A percentile compares a stretch with the other conserved stretches of the same genome.
These are phyloP conservation scores for Torulaspora pretoriensis DNA, from an alignment of 1,139 yeast genomes.

Conservation along the genomic window DNA sequence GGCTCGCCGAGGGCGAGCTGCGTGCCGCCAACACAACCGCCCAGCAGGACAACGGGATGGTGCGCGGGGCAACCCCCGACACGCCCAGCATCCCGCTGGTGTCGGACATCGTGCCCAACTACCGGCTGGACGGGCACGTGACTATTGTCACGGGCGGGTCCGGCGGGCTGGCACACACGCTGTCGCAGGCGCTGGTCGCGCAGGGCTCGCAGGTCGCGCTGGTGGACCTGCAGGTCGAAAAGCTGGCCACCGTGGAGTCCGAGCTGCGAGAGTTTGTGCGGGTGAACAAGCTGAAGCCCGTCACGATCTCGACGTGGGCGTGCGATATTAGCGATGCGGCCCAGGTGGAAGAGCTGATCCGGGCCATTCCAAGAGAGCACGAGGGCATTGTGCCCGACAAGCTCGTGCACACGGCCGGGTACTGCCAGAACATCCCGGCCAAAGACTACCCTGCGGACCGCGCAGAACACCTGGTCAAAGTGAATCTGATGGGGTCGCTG, in stretches of 20 bases:
- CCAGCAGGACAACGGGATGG: conserved; percentile 11
- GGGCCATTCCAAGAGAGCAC: conserved; percentile 48
- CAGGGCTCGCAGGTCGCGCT: conserved; percentile 74
- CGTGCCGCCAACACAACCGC: conserved; percentile 12
- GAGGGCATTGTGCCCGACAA: conserved; percentile 54
- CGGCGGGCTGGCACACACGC: conserved; percentile 68
- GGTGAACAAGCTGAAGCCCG: conserved; percentile 43
- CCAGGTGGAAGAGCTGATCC: conserved; percentile 55
- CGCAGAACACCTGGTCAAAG: conserved; percentile 66
- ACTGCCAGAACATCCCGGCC: conserved; percentile 74
- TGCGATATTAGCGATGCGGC: conserved; percentile 71
- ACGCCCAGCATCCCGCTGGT: conserved; percentile 21
- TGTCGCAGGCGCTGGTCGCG: conserved; percentile 60
- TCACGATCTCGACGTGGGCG: conserved; percentile 62
- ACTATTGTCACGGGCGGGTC: conserved; percentile 81
- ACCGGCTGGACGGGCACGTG: conserved; percentile 63
- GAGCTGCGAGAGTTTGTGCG: conserved; percentile 55
- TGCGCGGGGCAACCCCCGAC: conserved; percentile 21
- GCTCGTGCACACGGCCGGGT: conserved; percentile 78
- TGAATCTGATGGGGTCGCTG: conserved; percentile 71
- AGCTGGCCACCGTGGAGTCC: conserved; percentile 54
- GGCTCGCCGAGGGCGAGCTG: conserved; percentile 9
- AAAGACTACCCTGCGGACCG: conserved; percentile 69
- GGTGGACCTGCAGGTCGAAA: conserved; percentile 62
- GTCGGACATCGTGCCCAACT: conserved; percentile 39